Evolutionary conservation across 441 rosid genomes (phyloP).

Genomic region (Macaranga tanarius): DNA sequence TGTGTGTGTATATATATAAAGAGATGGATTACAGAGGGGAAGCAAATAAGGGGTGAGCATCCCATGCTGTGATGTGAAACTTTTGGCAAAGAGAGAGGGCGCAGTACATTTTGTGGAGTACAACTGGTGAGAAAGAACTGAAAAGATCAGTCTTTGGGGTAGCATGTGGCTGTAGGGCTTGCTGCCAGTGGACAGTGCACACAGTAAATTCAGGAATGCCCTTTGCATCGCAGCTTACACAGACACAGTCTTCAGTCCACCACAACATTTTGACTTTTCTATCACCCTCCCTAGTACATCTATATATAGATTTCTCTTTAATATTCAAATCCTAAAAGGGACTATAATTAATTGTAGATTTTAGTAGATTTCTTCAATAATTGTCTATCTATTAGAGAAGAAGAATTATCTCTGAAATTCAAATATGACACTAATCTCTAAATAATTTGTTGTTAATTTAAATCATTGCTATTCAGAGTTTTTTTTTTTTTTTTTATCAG

Average conservation of each 20-base stretch:
- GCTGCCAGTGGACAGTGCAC: conserved; percentile 13
- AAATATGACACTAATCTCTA: neutral
- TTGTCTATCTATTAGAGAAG: neutral
- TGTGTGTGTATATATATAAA: too few relatives aligned
- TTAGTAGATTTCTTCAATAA: neutral
- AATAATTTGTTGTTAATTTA: too few relatives aligned
- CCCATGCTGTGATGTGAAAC: neutral
- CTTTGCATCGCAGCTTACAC: neutral
- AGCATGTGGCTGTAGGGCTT: conserved; percentile 22
- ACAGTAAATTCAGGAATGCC: conserved; percentile 15
- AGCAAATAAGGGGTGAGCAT: neutral
- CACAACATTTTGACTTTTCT: conserved; percentile 18
- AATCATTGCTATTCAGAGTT: too few relatives aligned
- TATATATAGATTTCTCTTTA: neutral
- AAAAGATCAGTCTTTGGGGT: conserved; percentile 23
- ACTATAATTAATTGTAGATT: neutral
- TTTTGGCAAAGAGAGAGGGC: neutral
- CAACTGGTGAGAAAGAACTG: conserved; percentile 11
- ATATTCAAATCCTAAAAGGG: neutral
- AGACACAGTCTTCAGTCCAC: neutral
- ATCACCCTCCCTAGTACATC: neutral
- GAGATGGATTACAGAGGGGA: neutral
- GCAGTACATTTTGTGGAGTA: conserved; percentile 7
- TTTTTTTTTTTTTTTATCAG: too few relatives aligned
- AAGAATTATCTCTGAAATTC: neutral